Evolutionary conservation across 768 basidiomycete genomes (phyloP).

Genomic region (Fistulinella prunicolor): DNA sequence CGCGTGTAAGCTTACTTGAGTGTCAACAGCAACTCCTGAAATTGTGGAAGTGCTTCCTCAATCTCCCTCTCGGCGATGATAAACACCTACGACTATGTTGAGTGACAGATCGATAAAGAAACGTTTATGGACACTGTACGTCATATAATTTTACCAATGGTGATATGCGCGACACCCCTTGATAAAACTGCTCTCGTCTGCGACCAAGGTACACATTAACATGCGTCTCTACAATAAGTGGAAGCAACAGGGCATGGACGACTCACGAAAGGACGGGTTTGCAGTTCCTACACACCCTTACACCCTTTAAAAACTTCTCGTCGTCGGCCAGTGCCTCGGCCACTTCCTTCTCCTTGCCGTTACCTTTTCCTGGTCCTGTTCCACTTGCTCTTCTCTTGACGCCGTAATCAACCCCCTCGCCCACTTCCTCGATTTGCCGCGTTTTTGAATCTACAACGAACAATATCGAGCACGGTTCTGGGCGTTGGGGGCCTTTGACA

Average conservation of each 20-base stretch:
- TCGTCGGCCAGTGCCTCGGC: slow-evolving; percentile 50
- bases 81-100: slow-evolving; percentile 48
- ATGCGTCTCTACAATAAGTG: not conserved
- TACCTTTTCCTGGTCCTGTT: slow-evolving; percentile 4
- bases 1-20: slow-evolving; percentile 46
- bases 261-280: slow-evolving; percentile 75
- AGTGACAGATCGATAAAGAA: not conserved
- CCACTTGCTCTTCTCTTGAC: slow-evolving; percentile 48
- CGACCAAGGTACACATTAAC: not conserved
- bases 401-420: slow-evolving; percentile 82
- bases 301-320: slow-evolving; percentile 84
- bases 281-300: slow-evolving; percentile 85
- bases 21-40: slow-evolving; percentile 78
- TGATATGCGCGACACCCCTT: slow-evolving; percentile 58
- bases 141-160: slow-evolving; percentile 69
- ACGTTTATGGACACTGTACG: slow-evolving; percentile 36
- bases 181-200: slow-evolving; percentile 78
- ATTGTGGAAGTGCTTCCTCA: slow-evolving; percentile 81
- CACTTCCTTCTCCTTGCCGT: slow-evolving; percentile 35
- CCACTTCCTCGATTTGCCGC: slow-evolving; percentile 78
- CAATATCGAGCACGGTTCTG: slow-evolving; percentile 68
- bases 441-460: slow-evolving; percentile 84
- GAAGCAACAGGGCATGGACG: slow-evolving; percentile 8
- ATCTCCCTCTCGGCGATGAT: slow-evolving; percentile 82
- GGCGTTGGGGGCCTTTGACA: slow-evolving; percentile 65